Percentiles rank a stretch among this genome's conserved stretches.
Evolutionary conservation across 768 basidiomycete genomes (phyloP).

Genomic region (Suillus placidus): DNA sequence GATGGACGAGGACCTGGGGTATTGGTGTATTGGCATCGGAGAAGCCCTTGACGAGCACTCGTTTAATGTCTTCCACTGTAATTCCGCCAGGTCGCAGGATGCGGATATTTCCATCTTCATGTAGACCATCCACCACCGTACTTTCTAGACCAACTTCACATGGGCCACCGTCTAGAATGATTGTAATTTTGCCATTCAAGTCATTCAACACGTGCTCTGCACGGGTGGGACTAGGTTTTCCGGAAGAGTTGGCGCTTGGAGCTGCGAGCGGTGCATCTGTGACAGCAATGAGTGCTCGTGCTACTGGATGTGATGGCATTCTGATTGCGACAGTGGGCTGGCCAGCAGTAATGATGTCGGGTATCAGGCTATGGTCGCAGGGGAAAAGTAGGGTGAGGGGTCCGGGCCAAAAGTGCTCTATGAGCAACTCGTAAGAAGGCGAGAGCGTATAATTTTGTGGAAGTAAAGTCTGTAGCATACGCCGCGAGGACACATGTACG

Average conservation of each 20-base stretch:
- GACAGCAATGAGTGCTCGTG: slow-evolving; percentile 82
- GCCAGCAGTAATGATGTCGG: slow-evolving; percentile 75
- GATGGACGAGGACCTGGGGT: slow-evolving; percentile 76
- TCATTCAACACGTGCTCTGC: slow-evolving; percentile 85
- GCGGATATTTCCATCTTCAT: slow-evolving; percentile 72
- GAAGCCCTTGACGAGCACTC: slow-evolving; percentile 50
- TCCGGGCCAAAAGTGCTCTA: slow-evolving; percentile 92
- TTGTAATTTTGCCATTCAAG: slow-evolving; percentile 67
- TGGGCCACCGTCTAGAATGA: slow-evolving; percentile 91
- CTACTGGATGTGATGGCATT: slow-evolving; percentile 94
- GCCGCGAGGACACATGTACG: slow-evolving; percentile 86
- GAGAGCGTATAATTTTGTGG: slow-evolving; percentile 67
- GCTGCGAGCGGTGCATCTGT: slow-evolving; percentile 83
- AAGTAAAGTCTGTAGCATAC: slow-evolving; percentile 80
- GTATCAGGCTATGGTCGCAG: slow-evolving; percentile 59
- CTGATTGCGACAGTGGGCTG: slow-evolving; percentile 86
- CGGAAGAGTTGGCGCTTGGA: slow-evolving; percentile 93
- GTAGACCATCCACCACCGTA: slow-evolving; percentile 90
- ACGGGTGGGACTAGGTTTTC: slow-evolving; percentile 91
- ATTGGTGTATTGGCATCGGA: slow-evolving; percentile 31
- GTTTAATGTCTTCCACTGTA: slow-evolving; percentile 84
- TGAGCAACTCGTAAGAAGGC: slow-evolving; percentile 68
- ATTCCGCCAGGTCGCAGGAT: slow-evolving; percentile 91
- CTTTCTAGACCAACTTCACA: slow-evolving; percentile 93
- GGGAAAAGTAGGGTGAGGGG: slow-evolving; percentile 93